Evolutionary conservation across 1,284 basidiomycete species (phyloP).

Genomic region (Dichomitus squalens): DNA sequence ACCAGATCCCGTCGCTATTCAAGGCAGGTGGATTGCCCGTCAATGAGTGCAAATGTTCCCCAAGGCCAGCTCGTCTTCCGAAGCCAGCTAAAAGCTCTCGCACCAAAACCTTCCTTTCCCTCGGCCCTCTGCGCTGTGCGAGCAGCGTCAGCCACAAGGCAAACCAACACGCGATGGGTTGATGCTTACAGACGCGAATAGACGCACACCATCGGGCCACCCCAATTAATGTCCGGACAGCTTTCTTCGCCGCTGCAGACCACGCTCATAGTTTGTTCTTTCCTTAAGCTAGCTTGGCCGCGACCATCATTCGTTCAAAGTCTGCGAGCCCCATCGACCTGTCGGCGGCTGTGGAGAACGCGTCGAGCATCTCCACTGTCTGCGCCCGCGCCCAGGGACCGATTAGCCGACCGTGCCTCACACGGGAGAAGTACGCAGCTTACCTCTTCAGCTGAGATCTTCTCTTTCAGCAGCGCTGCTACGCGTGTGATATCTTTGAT

Average conservation of each 20-base stretch:
- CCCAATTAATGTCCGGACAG: conserved; percentile 30
- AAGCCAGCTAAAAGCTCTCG: too few species aligned
- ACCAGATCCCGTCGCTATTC: too few species aligned
- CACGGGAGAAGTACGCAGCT: conserved; percentile 26
- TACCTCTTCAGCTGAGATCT: conserved; percentile 71
- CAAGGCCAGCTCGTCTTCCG: too few species aligned
- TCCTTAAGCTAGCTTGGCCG: conserved; percentile 45
- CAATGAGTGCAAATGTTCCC: too few species aligned
- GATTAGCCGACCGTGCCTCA: background rate
- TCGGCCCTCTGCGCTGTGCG: too few species aligned
- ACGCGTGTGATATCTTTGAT: conserved; percentile 65
- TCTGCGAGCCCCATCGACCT: conserved; percentile 67
- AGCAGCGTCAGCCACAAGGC: too few species aligned
- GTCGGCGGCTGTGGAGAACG: conserved; percentile 68
- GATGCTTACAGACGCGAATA: too few species aligned
- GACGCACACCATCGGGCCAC: conserved; percentile 27
- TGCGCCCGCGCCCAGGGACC: conserved; percentile 29
- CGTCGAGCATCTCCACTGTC: conserved; percentile 75
- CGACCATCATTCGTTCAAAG: conserved; percentile 73
- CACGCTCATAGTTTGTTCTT: background rate
- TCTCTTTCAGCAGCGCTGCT: conserved; percentile 63
- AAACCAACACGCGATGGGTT: too few species aligned
- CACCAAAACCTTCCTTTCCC: too few species aligned
- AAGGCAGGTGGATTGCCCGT: too few species aligned
- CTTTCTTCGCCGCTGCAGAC: too few species aligned